Percentiles rank a stretch among this genome's conserved stretches.
Evolutionary conservation across 148 eudicot genomes (phyloP).

Genomic region (Silene uniflora): DNA sequence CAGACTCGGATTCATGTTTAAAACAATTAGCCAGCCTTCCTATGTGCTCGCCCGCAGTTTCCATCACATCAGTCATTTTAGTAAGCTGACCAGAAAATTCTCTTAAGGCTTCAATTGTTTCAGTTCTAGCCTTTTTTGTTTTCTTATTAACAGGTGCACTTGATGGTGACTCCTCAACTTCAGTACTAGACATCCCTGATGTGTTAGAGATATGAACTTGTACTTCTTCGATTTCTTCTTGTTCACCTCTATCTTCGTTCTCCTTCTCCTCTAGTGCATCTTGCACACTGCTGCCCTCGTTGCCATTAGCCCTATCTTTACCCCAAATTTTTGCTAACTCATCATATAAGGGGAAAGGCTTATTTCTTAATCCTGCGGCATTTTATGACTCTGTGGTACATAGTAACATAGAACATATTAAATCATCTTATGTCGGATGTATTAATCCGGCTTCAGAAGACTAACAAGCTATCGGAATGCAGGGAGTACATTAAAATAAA

Average conservation of each 20-base stretch:
- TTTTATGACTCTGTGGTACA: slow-evolving; percentile 5
- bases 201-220: neutral
- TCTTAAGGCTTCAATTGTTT: slow-evolving; percentile 1
- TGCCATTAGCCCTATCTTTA: slow-evolving; percentile 2
- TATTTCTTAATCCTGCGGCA: neutral
- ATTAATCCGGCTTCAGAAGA: too few species aligned
- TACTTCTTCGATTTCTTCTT: neutral
- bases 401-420: too few species aligned
- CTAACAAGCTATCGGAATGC: too few species aligned
- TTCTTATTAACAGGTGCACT: neutral
- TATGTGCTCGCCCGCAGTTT: too few species aligned
- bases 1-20: neutral
- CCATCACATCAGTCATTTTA: too few species aligned
- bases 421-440: too few species aligned
- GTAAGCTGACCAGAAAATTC: neutral
- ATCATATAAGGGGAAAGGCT: neutral
- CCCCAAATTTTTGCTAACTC: neutral
- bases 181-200: neutral
- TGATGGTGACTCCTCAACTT: neutral
- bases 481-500: too few species aligned
- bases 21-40: slow-evolving; percentile 1
- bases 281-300: neutral
- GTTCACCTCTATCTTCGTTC: neutral
- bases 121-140: slow-evolving; percentile 13
- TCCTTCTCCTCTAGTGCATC: neutral